Base-by-base conservation (phyloP, 108 stramenopile genomes). In the Pseudonitzschia multiseries region DNA sequence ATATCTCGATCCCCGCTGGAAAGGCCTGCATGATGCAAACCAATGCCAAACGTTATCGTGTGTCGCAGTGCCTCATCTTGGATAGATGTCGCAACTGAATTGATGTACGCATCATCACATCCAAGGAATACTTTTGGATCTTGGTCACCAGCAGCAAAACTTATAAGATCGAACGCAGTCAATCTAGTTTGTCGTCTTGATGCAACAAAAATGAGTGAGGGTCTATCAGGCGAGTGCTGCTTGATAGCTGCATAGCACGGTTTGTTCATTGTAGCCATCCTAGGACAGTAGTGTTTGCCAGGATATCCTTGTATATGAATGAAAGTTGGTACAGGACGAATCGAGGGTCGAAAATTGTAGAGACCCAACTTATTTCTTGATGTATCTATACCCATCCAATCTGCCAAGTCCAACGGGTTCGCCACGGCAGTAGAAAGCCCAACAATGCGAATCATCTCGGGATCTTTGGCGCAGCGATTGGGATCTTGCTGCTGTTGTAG, bases 251-350 rank as follows among this genome's bases (percentile, higher is more conserved):
- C 89, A 70, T 97, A 99, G 53, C 96, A 96, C 5, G 99, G 99
- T 72, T 99, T 99, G 84, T 99, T 99, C 99, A 99, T 99, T 5
- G 97, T 98, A 8, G 98, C 99, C 98, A 98, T 99, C 59, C 97
- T 69, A 29, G 96, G 96, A 76, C 65, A 85, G 74, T 98, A 98
- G 70, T 98, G 98, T 63, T 93, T 88, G 9, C 99, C 99, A 15
- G 98, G 89, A 80, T 86, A 99, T 22, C 98, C 98, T 81, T 97
- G 93, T 42, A 99, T 90, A 70, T 98, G 96, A 18, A 96, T 95
- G 15, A 86, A 86, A 73, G 95, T 93, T 17, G 98, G 97, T 22
- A 99, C 88, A 20, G 99, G 99, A 15, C 99, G 83, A 22, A 99
- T 97, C 48, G 88, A 87, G 15, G 98, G 93, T 53, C 95, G 76